Evolutionary conservation across 768 basidiomycete genomes (phyloP), one percentile per base, ranked within the genome.

Genomic region (Tylopilus cervinicoccineus): DNA sequence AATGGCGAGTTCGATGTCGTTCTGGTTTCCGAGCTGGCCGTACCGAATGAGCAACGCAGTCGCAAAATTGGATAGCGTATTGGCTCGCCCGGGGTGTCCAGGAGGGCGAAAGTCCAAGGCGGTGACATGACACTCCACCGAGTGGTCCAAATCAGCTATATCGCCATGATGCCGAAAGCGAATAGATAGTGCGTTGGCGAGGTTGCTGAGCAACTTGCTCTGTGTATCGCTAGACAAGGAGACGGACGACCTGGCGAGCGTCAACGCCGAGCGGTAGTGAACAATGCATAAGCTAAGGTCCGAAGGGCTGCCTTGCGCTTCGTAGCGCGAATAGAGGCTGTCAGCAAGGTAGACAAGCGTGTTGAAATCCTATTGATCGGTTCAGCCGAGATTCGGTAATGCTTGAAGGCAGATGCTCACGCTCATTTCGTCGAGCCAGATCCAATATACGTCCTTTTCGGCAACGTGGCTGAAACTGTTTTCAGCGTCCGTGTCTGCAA

Each of bases 1-100:
- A 36, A 65, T 57, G 9, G 59, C 69, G n/a, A 63, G 48, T 32
- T 70, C 60, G 4, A 70, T 45, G 29, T 70, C 70, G 29, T 48
- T 45, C 17, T 49, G 38, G 26, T 40, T 27, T 6, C 65, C 53
- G 13, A 54, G 53, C 38, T 58, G 43, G 34, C 61, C 56, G 29
- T 66, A 65, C 19, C 59, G 67, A 33, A 58, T 53, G 8, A 60
- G 57, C 16, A 70, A 41, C 9, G 54, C 59, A 20, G 57, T 58
- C 5, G 64, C 67, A 41, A 69, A 64, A 33, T 63, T 64, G 33
- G 57, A 60, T 26, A 71, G 24, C 10, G 56, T 44, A 33, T 39
- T 57, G 27, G 58, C 43, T 31, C 55, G 55, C n/a, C 59, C 54
- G 12, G 66, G 57, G 40, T 68, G 60, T 13, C 56, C 57, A 26